Base-by-base conservation (phyloP, 2,329 filamentous ascomycete species). In the Hymenoscyphus albidus region DNA sequence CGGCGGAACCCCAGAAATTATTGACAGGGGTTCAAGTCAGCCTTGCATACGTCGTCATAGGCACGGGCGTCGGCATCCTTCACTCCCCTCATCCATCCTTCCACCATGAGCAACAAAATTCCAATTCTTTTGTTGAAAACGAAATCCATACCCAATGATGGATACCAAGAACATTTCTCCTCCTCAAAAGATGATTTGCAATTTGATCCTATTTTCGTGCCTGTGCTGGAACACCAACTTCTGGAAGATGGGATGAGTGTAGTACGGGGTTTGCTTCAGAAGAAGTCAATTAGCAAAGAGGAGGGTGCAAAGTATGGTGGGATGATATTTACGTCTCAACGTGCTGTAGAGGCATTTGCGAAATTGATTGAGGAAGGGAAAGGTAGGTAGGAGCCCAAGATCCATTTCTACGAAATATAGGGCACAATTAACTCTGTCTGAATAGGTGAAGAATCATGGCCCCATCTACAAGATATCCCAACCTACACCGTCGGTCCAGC, bases 241-340 rank as follows among this genome's bases (percentile, higher is more conserved):
- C 80, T 85, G 64, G 81, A 86, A 38, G 78, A 82, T 31, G 85
- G 88, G 1, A 77, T 92, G 70, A 74, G 77, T 35, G 77, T 77
- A 55, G 77, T 93, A 27, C 79, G 79, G 38, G 72, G 76, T 2
- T 73, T 87, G 16, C 80, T 93, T 10, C 73, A 71, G 10, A 69
- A 73, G 1, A 77, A 74, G 31, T 68, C 72, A 16, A 81, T 88
- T 65, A 78, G 79, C 57, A 71, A 61, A 1, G 61, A 60, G 0
- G 51, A 72, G 0, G 77, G 74, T 2, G 75, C 76, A 51, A 71
- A 78, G 14, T 94, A 91, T 72, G 90, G 90, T 5, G 91, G 90
- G n/a, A 78, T 94, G 64, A 88, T 95, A 59, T 94, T 95, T 74
- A 95, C 91, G 1, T 93, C 90, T 7, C 92, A 95, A 75, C 84